Percentiles rank a stretch among this genome's conserved stretches.
phyloP scores from a whole-genome alignment of 352 stramenopile genomes.

The Phytophthora palmivora region DNA sequence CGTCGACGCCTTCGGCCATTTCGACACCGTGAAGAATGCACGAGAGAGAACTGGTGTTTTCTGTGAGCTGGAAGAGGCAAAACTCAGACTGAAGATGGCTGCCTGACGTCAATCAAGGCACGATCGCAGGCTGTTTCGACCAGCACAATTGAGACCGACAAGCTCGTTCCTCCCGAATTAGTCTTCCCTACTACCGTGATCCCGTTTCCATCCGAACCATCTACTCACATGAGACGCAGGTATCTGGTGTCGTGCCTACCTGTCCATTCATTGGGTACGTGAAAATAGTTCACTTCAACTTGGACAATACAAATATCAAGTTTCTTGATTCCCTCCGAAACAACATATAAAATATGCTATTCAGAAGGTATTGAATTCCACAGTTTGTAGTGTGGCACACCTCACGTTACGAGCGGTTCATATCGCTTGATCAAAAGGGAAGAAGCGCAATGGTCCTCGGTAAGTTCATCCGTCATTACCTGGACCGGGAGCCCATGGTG shows the following conservation, averaged over 20 bases:
- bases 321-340: neutral
- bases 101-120: too few relatives aligned
- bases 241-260: neutral
- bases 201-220: neutral
- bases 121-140: neutral
- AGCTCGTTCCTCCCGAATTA: slow-evolving; percentile 17
- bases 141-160: neutral
- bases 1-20: slow-evolving; percentile 48
- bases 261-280: slow-evolving; percentile 9
- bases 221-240: slow-evolving; percentile 2
- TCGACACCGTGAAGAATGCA: slow-evolving; percentile 5
- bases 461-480: slow-evolving; percentile 87
- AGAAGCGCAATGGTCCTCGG: slow-evolving; percentile 43
- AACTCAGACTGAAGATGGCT: slow-evolving; percentile 31
- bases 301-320: slow-evolving; percentile 16
- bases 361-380: slow-evolving; percentile 7
- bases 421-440: slow-evolving; percentile 15
- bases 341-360: neutral
- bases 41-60: slow-evolving; percentile 8
- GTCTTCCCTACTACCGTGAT: neutral
- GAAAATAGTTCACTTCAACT: slow-evolving; percentile 25
- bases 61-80: slow-evolving; percentile 26
- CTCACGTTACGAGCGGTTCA: slow-evolving; percentile 27
- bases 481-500: slow-evolving; percentile 87
- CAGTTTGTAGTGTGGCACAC: slow-evolving; percentile 15